Percentiles rank a stretch among this genome's conserved stretches.
These are phyloP conservation scores for Litsea cubeba DNA, from an alignment of 164 flowering plant species.

Conservation along the genomic window DNA sequence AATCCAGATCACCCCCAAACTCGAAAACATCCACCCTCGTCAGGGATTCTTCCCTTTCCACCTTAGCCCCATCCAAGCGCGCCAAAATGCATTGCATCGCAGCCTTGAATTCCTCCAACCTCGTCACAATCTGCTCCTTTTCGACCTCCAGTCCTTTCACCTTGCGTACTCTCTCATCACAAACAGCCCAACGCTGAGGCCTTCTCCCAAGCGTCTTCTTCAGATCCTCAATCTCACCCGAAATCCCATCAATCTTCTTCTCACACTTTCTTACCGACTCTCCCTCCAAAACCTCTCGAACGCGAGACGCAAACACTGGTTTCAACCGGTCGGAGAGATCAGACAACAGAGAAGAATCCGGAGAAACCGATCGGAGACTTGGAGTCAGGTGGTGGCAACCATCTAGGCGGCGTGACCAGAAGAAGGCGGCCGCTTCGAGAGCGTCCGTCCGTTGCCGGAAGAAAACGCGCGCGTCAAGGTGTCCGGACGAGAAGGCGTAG, in stretches of 20 bases:
- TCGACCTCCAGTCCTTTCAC: conserved; percentile 32
- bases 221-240: conserved; percentile 28
- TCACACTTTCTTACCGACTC: conserved; percentile 31
- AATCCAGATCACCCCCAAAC: conserved; percentile 34
- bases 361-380: conserved; percentile 12
- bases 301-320: conserved; percentile 28
- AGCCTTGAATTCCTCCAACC: conserved; percentile 53
- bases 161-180: conserved; percentile 17
- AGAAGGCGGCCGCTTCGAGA: conserved; percentile 26
- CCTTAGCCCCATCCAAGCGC: conserved; percentile 28
- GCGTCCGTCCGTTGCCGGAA: conserved; percentile 53
- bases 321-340: conserved; percentile 46
- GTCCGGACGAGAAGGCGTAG: conserved; percentile 10
- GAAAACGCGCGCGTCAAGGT: conserved; percentile 24
- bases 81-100: conserved; percentile 45
- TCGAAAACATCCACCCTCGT: conserved; percentile 8
- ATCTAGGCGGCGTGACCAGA: conserved; percentile 58
- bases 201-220: conserved; percentile 2
- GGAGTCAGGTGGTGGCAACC: conserved; percentile 37
- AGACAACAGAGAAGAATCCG: conserved; percentile 37
- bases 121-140: conserved; percentile 35
- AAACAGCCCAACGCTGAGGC: background rate
- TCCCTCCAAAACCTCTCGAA: conserved; percentile 26
- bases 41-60: background rate
- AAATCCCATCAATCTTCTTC: conserved; percentile 22